phyloP scores from a whole-genome alignment of 495 filamentous ascomycete genomes.

The Penicillium chermesinum region DNA sequence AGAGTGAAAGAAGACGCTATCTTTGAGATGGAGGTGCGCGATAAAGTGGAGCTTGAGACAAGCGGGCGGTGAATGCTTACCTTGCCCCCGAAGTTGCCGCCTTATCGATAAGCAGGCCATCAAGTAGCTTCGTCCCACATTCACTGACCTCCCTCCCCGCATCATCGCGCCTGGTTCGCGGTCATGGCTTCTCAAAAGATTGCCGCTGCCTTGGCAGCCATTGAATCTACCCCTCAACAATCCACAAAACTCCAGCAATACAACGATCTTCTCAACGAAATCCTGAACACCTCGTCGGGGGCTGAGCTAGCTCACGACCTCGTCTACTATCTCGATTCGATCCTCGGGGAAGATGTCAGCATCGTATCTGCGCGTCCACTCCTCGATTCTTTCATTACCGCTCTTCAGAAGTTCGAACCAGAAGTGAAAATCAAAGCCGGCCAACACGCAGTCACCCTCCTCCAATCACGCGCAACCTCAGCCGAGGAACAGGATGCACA shows the following conservation, averaged over 20 bases:
- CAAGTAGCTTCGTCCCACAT: conserved; percentile 3
- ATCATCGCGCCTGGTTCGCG: not conserved
- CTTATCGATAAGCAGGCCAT: conserved; percentile 31
- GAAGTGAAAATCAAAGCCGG: conserved; percentile 67
- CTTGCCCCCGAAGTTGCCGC: not conserved
- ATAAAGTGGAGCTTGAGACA: conserved; percentile 1
- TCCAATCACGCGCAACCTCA: conserved; percentile 62
- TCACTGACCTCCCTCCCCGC: not conserved
- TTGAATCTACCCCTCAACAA: conserved; percentile 49
- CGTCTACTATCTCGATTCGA: conserved; percentile 59
- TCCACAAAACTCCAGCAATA: conserved; percentile 57
- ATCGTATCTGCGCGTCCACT: conserved; percentile 71
- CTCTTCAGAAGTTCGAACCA: conserved; percentile 51
- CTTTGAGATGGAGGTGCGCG: conserved; percentile 5
- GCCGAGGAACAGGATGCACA: conserved; percentile 80
- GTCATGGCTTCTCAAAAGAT: conserved; percentile 57
- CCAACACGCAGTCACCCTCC: conserved; percentile 57
- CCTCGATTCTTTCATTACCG: conserved; percentile 59
- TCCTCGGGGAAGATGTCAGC: conserved; percentile 64
- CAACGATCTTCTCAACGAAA: conserved; percentile 59
- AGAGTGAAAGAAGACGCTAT: not conserved
- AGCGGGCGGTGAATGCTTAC: conserved; percentile 1
- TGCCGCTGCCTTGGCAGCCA: conserved; percentile 47
- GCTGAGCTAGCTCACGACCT: conserved; percentile 58
- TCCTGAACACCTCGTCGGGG: conserved; percentile 52